Evolutionary conservation across 352 stramenopile genomes (phyloP).

Genomic region (Globisporangium canariense): DNA sequence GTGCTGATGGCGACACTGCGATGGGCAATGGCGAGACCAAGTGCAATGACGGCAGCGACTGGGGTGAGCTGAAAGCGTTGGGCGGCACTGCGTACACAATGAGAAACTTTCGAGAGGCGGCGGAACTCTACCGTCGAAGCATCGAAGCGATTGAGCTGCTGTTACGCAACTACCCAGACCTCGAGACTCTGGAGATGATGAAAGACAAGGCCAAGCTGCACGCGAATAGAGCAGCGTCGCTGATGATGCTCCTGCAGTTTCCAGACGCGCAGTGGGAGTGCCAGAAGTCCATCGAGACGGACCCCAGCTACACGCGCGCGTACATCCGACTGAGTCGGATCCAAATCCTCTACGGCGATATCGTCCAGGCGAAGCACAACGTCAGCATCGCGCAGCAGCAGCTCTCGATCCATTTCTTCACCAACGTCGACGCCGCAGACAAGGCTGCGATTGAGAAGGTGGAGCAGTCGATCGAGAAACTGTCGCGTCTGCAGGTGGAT

Average conservation of each 20-base stretch:
- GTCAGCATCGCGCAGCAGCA: conserved; percentile 42
- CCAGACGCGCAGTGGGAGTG: conserved; percentile 71
- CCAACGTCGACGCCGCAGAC: conserved; percentile 35
- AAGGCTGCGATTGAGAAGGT: conserved; percentile 47
- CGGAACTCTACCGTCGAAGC: conserved; percentile 56
- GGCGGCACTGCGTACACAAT: conserved; percentile 46
- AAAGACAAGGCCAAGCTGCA: conserved; percentile 83
- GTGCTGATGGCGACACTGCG: conserved; percentile 8
- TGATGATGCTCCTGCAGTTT: conserved; percentile 81
- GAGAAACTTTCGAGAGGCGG: conserved; percentile 43
- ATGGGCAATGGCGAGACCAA: conserved; percentile 30
- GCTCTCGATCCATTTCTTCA: conserved; percentile 25
- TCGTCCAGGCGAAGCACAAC: conserved; percentile 47
- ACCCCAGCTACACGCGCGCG: conserved; percentile 67
- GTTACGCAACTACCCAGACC: conserved; percentile 25
- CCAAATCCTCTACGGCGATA: conserved; percentile 64
- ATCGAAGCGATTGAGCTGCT: conserved; percentile 47
- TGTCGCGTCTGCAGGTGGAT: conserved; percentile 42
- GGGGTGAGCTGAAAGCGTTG: conserved; percentile 59
- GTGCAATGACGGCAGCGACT: conserved; percentile 36
- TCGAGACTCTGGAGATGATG: conserved; percentile 36
- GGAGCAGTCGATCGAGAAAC: conserved; percentile 42
- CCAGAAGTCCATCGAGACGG: conserved; percentile 50
- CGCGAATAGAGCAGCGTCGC: conserved; percentile 66
- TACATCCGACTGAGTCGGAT: conserved; percentile 71